Evolutionary conservation across 441 rosid species (phyloP).

Genomic region (Croton setiger): DNA sequence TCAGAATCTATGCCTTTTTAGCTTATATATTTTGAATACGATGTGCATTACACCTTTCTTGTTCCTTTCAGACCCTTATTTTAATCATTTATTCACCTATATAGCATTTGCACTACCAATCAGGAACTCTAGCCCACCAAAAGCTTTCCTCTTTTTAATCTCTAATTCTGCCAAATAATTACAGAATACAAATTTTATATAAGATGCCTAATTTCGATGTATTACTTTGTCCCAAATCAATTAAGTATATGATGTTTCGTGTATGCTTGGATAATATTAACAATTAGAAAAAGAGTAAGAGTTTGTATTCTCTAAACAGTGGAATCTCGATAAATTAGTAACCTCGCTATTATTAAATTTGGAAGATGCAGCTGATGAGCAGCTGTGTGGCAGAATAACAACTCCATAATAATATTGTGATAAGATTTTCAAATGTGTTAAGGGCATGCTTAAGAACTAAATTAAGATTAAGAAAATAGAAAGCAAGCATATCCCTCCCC

Average conservation of each 20-base stretch:
- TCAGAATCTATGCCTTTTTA: slow-evolving; percentile 2
- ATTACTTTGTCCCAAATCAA: too few species aligned
- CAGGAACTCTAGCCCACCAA: background rate
- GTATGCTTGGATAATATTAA: too few species aligned
- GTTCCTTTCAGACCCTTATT: background rate
- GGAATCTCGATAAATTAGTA: too few species aligned
- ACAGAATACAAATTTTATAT: background rate
- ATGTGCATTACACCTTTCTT: background rate
- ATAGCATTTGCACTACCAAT: background rate
- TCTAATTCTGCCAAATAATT: background rate
- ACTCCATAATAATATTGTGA: too few species aligned
- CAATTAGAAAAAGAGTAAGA: too few species aligned
- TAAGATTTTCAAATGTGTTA: too few species aligned
- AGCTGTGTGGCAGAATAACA: too few species aligned
- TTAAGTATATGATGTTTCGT: too few species aligned
- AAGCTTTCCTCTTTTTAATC: background rate
- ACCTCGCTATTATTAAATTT: too few species aligned
- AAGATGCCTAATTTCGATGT: too few species aligned
- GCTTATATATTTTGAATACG: background rate
- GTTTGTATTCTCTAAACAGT: too few species aligned
- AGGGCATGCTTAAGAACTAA: background rate
- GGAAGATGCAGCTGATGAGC: background rate
- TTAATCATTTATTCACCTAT: background rate
- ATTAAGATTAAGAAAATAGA: background rate
- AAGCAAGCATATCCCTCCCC: background rate